These are phyloP conservation scores for Canariomyces notabilis DNA, from an alignment of 2,329 filamentous ascomycete species.

Conservation along the genomic window DNA sequence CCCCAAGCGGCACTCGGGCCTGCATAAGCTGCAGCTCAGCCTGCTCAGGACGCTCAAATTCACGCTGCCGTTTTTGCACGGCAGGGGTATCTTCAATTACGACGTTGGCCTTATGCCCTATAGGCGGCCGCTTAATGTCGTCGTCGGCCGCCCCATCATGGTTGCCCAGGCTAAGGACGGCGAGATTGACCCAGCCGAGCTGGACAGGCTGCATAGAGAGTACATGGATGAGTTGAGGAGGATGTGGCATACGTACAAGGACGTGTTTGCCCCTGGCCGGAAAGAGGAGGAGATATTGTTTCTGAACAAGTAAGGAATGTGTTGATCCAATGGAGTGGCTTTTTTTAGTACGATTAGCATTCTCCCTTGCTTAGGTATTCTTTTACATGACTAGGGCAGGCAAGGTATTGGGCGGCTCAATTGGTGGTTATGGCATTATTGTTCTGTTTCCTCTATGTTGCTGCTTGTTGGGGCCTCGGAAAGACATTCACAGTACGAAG, in stretches of 20 bases:
- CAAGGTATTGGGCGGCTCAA: no score
- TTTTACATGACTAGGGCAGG: no score
- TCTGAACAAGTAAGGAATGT: constrained; percentile 30
- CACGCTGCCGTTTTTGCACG: constrained; percentile 85
- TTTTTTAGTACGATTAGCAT: no score
- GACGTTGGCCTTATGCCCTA: constrained; percentile 97
- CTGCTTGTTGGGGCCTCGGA: no score
- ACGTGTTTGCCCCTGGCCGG: constrained; percentile 61
- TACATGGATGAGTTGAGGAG: constrained; percentile 73
- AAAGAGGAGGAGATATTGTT: constrained; percentile 60
- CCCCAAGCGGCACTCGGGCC: constrained; percentile 67
- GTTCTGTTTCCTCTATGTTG: no score
- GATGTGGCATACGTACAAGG: constrained; percentile 74
- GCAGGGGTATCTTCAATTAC: constrained; percentile 92
- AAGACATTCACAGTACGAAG: no score
- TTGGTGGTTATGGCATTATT: no score
- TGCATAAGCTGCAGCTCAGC: constrained; percentile 77
- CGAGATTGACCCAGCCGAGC: constrained; percentile 63
- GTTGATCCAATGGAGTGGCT: constrained; percentile 6
- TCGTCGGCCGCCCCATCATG: constrained; percentile 76
- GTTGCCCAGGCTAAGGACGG: constrained; percentile 50
- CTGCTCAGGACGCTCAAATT: constrained; percentile 86
- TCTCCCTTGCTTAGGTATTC: background rate
- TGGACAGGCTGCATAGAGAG: constrained; percentile 71
- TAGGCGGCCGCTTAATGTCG: constrained; percentile 77